Base-by-base conservation (phyloP, 169 alveolate genomes). In the Plasmodium sp. region DNA sequence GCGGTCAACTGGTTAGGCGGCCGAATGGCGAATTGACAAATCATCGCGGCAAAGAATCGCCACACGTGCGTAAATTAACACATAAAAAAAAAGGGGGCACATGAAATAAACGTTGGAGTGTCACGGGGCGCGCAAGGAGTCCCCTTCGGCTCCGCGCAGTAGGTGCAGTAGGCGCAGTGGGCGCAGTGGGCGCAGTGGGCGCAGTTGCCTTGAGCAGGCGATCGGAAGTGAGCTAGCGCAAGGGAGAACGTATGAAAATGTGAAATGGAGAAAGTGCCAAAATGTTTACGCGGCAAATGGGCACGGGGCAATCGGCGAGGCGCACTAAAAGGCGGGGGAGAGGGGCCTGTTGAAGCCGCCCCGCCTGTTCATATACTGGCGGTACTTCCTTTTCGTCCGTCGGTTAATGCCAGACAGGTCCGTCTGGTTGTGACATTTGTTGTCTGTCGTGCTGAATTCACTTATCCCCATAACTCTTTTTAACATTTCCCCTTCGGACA, bases 261-360 rank as follows among this genome's bases (percentile, higher is more conserved):
- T 45, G 27, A 22, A 22, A 0, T 22, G 27, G 27, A 22, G 27
- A 22, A 22, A 22, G 27, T 22, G 27, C 27, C 27, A 22, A 22
- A 22, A 22, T 22, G 27, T 22, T 22, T 22, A 22, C 27, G 27
- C 27, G 27, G 27, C 27, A 14, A 81, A 81, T 80, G 7, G 22
- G 9, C 39, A 33, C 7, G 14, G 2, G 34, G 71, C 10, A 51
- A 51, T 18, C 2, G 9, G 80, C 10, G 5, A 27, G 36, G 3
- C 3, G 0, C 34, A 36, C 56, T 85, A 96, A 72, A 96, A 96
- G 27, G 95, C 94, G n/a, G 99, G 99, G 33, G 99, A 98, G 2
- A 98, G 96, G 18, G 99, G 99, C 10, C 99, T 92, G 80, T 98
- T 98, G 95, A 98, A 98, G 18, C 99, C 99, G 16, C 99, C 99